Evolutionary conservation across 179 eudicot species (phyloP), one percentile per base, ranked within the genome.

Genomic region (Spergularia azorica): DNA sequence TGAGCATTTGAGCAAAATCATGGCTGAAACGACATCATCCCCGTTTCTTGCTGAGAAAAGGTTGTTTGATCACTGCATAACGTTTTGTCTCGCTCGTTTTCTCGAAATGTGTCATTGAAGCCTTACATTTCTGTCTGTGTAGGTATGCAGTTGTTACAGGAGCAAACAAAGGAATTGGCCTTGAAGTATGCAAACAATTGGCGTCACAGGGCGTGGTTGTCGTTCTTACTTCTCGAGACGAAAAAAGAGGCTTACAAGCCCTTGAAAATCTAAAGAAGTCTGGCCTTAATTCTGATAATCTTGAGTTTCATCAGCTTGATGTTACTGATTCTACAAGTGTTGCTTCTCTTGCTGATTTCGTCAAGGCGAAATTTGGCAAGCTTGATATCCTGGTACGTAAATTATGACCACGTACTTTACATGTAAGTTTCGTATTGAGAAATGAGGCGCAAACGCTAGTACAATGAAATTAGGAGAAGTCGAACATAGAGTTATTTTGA

Each of bases 71-170:
- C 3, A 3, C 64, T 54, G 5, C 3, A 38, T 15, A 38, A n/a
- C 15, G 7, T 57, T 26, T 7, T n/a, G 38, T 18, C 6, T 12
- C 46, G 26, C 15, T 15, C 36, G 46, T 51, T 16, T 43, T 11
- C 21, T 59, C 5, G 8, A 43, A 43, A 43, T 43, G 48, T 43
- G 48, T 43, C 8, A 43, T 6, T 43, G 68, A 14, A 10, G 12
- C 11, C 11, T 2, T 20, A 32, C 4, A 0, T 3, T 9, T 20
- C 4, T 20, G 9, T 9, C 4, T 60, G 39, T 69, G 67, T 21
- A 89, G 93, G 82, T 81, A 74, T 80, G 92, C 94, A 75, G 86
- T 90, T 12, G 95, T 90, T 1, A 87, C 92, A 56, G 91, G 94
- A 46, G 84, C 83, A 76, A 90, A 90, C 81, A 90, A 83, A 80